Conservation (phyloP, 1,139 yeast species). For the Yamadazyma trypodendri region DNA sequence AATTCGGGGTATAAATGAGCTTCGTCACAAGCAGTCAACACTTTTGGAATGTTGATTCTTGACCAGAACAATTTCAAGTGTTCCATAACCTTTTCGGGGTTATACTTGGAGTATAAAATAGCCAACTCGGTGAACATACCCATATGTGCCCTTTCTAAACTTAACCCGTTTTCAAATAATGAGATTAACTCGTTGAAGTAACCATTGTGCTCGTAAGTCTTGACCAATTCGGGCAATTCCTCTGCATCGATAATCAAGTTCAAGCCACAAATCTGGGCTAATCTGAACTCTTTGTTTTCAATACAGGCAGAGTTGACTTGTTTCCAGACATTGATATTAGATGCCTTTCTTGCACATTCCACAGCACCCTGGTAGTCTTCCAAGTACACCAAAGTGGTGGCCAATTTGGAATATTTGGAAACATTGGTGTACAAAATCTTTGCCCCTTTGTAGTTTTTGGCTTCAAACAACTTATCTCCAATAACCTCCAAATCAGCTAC, state of each 20-base stretch:
- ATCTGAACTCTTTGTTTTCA: constrained; percentile 90
- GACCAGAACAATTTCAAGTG: constrained; percentile 98
- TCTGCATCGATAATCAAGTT: constrained; percentile 96
- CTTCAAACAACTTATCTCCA: constrained; percentile 87
- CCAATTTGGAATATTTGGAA: constrained; percentile 92
- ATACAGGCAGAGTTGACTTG: constrained; percentile 97
- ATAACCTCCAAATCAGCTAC: constrained; percentile 90
- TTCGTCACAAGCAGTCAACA: constrained; percentile 86
- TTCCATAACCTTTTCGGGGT: constrained; percentile 91
- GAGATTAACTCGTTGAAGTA: constrained; percentile 90
- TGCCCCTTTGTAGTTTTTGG: constrained; percentile 88
- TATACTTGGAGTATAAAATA: constrained; percentile 82
- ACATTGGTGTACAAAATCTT: constrained; percentile 82
- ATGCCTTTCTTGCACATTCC: constrained; percentile 98
- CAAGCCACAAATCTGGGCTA: constrained; percentile 98
- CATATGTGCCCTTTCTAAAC: constrained; percentile 98
- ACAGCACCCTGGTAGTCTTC: constrained; percentile 95
- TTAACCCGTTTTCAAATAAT: constrained; percentile 91
- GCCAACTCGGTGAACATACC: constrained; percentile 99
- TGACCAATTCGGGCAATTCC: constrained; percentile 87
- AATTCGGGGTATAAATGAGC: constrained; percentile 97
- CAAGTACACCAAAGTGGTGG: constrained; percentile 89
- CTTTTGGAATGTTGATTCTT: constrained; percentile 96
- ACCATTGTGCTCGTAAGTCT: constrained; percentile 84
- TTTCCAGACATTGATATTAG: constrained; percentile 93